Evolutionary conservation across 805 yeast genomes (phyloP).

Genomic region (Candida ipomoeae): DNA sequence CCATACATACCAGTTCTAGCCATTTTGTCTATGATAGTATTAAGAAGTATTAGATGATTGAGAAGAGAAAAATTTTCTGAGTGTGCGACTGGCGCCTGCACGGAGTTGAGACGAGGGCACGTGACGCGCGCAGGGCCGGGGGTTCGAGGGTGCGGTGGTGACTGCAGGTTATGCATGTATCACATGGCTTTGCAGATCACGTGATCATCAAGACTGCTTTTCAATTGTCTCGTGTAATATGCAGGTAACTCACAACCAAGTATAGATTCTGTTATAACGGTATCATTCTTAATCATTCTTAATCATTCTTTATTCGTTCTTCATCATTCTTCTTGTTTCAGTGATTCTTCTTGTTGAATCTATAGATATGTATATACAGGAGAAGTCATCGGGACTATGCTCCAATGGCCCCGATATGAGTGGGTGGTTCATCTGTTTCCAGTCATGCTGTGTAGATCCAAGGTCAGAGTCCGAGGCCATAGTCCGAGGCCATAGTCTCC

Average conservation of each 20-base stretch:
- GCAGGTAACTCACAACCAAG: no score
- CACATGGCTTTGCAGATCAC: background rate
- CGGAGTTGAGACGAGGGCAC: background rate
- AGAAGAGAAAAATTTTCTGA: slow-evolving; percentile 4
- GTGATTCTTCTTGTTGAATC: background rate
- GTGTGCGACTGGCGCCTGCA: background rate
- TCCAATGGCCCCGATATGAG: no score
- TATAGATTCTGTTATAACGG: no score
- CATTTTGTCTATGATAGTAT: slow-evolving; percentile 37
- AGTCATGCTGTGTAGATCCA: no score
- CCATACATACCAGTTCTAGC: slow-evolving; percentile 61
- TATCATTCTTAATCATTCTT: no score
- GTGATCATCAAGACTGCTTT: slow-evolving; percentile 3
- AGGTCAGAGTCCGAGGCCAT: no score
- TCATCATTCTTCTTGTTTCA: no score
- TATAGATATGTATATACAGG: background rate
- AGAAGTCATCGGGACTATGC: background rate
- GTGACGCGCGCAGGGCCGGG: background rate
- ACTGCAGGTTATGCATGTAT: background rate
- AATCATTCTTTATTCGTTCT: no score
- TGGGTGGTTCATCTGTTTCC: no score
- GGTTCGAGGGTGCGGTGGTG: no score
- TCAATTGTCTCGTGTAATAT: background rate
- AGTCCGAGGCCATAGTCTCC: no score
- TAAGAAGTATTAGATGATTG: slow-evolving; percentile 3